Base-by-base conservation (phyloP, 1,284 basidiomycete genomes). In the Butyriboletus appendiculatus region DNA sequence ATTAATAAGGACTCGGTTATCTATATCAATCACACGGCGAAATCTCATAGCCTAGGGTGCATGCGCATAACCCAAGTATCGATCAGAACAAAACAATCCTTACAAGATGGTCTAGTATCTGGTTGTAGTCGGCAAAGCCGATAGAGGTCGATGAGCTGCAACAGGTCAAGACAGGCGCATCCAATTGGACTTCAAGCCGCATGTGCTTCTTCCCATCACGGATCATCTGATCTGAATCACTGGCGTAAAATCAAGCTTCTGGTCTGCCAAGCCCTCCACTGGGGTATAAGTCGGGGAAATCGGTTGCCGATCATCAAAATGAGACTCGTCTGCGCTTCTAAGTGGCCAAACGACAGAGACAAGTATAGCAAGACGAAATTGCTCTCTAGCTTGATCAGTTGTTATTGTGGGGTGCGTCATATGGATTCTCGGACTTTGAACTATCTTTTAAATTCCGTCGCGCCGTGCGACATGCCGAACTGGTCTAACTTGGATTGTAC, bases 141-240 rank as follows among this genome's bases (percentile, higher is more conserved):
- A 45, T n/a, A 5, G 22, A n/a, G 20, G 28, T 22, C 32, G 28
- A 20, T 10, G 24, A n/a, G 38, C 43, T 34, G 28, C 39, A 48
- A 18, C 45, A 45, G 44, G 53, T 55, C 33, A 47, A 55, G 37
- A 15, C 22, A 39, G 39, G 38, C 22, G 39, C 45, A 55, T 35
- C 22, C 44, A 38, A 40, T 8, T 26, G 9, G 38, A 44, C 11
- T 24, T 18, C 16, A 16, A 37, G 18, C 38, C 28, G 52, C 14
- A 32, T 34, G 15, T 18, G 30, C 26, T 24, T 24, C 34, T 53
- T 53, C 40, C 44, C 30, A 38, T 53, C 40, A 32, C 50, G 39
- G 51, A 53, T 53, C 40, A 52, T 11, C 34, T 26, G 44, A 52
- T 11, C 34, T 26, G 33, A 14, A 35, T 35, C 18, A 46, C 24